Percentiles rank a stretch among this genome's conserved stretches.
These are phyloP conservation scores for Citrullus colocynthis DNA, from an alignment of 306 rosid genomes.

Conservation along the genomic window DNA sequence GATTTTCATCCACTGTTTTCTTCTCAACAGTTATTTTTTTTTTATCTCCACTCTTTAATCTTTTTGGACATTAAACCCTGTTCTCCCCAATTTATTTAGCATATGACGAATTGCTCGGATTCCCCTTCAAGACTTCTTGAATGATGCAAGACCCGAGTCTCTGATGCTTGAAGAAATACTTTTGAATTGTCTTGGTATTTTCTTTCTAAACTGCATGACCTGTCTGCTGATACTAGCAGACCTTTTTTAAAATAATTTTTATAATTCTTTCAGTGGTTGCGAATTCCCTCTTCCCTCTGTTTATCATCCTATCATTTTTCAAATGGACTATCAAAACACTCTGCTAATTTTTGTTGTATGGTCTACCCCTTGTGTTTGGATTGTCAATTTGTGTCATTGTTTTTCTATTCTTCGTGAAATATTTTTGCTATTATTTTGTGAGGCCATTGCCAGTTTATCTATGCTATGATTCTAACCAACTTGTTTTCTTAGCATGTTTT, in stretches of 20 bases:
- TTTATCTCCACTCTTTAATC: background rate
- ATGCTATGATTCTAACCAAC: background rate
- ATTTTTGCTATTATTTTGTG: background rate
- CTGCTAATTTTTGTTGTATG: background rate
- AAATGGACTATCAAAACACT: background rate
- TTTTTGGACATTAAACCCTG: background rate
- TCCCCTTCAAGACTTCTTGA: slow-evolving; percentile 31
- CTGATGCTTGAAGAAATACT: background rate
- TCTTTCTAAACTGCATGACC: background rate
- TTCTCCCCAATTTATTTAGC: background rate
- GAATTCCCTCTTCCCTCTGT: background rate
- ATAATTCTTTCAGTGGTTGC: too few relatives aligned
- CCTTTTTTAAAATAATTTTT: background rate
- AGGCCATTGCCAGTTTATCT: background rate
- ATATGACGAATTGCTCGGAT: slow-evolving; percentile 33
- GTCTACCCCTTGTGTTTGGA: background rate
- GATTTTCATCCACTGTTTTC: background rate
- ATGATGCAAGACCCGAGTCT: slow-evolving; percentile 17
- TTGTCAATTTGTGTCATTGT: background rate
- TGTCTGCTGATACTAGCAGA: background rate
- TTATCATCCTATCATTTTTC: background rate
- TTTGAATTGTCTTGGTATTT: background rate
- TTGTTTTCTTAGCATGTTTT: background rate
- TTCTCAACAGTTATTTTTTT: background rate
- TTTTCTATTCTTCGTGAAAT: background rate